Base-by-base conservation (phyloP, 768 basidiomycete genomes). In the Suillus subalutaceus region DNA sequence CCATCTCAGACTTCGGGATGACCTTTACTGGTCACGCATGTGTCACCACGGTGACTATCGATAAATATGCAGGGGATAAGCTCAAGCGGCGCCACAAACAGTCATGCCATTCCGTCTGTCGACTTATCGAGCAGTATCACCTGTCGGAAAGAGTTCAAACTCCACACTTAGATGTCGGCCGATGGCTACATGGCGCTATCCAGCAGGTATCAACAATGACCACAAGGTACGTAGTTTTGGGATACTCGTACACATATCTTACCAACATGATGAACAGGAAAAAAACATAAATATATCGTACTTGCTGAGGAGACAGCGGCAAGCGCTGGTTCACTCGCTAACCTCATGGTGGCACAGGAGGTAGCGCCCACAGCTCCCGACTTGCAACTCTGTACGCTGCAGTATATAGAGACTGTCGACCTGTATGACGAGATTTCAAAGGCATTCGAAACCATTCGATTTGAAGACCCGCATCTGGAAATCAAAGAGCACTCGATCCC, bases 391-490 rank as follows among this genome's bases (percentile, higher is more conserved):
- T 53, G 52, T 8, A 53, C 52, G 9, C 26, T 53, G 15, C 26
- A 53, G 52, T 2, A 30, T 30, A 53, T 26, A 53, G 30, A 16
- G 8, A 30, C 52, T 30, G 4, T 53, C 8, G 52, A 53, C 26
- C 8, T 53, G 16, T 8, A 30, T 53, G 26, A 30, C 16, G 52
- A 53, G 8, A 18, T 53, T n/a, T 46, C 69, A 26, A 68, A 70
- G 44, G 68, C 79, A 50, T 78, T 72, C 53, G 79, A 46, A 80
- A n/a, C 15, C 50, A 52, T 26, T 16, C 79, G 13, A 26, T 58
- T 80, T 32, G 71, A 77, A n/a, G 76, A 76, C 57, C 69, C 71
- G 15, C 62, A 66, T 12, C 68, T 72, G 5, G 64, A 53, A 23
- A 71, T 65, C 57, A 68, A 44, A 18, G 65, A 71, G 50, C 67